Conservation (phyloP, 306 rosid species). For the Quillaja saponaria region DNA sequence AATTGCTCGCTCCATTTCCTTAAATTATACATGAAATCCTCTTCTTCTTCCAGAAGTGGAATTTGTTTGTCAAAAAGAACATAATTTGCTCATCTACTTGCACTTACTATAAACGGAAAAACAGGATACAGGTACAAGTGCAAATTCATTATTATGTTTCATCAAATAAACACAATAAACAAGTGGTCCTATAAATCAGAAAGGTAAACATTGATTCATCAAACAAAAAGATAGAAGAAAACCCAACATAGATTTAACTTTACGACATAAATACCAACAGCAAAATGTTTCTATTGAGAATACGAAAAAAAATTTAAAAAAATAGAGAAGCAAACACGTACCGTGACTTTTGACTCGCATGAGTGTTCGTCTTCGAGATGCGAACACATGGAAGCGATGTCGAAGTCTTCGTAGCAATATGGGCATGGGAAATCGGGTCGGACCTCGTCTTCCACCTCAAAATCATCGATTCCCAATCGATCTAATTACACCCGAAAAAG, state of each 20-base stretch:
- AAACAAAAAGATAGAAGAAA: conserved; percentile 10
- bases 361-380: conserved; percentile 96
- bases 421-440: conserved; percentile 91
- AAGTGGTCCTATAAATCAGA: too few relatives aligned
- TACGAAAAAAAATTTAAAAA: too few relatives aligned
- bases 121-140: conserved; percentile 18
- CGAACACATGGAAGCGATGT: conserved; percentile 77
- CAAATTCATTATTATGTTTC: too few relatives aligned
- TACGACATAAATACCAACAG: background rate
- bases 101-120: background rate
- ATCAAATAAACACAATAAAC: too few relatives aligned
- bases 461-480: conserved; percentile 49
- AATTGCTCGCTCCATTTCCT: too few relatives aligned
- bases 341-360: conserved; percentile 83
- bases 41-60: too few relatives aligned
- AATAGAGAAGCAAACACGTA: conserved; percentile 27
- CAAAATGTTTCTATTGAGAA: too few relatives aligned
- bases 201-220: background rate
- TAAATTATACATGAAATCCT: too few relatives aligned
- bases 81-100: background rate
- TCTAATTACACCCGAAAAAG: conserved; percentile 33
- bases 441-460: conserved; percentile 75
- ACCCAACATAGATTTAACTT: conserved; percentile 25
- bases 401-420: conserved; percentile 89
- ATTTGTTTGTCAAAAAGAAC: too few relatives aligned